Conservation (phyloP, 352 stramenopile species). For the Phytophthora vignae region DNA sequence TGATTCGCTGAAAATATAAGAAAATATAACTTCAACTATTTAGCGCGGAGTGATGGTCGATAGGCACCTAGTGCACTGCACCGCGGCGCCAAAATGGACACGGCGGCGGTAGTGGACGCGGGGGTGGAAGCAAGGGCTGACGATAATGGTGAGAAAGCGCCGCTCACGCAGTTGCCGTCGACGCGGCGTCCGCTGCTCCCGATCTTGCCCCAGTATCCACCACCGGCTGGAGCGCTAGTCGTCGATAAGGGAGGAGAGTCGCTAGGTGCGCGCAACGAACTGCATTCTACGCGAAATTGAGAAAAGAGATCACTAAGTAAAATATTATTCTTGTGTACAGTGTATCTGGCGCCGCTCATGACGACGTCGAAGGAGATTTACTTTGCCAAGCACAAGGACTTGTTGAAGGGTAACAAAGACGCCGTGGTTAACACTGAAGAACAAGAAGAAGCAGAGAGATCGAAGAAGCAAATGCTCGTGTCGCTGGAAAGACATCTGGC, state of each 20-base stretch:
- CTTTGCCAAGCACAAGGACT: slow-evolving; percentile 41
- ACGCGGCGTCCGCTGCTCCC: slow-evolving; percentile 23
- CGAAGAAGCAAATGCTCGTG: slow-evolving; percentile 21
- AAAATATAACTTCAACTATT: slow-evolving; percentile 40
- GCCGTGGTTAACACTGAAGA: slow-evolving; percentile 3
- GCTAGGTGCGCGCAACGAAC: slow-evolving; percentile 37
- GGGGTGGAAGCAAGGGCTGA: slow-evolving; percentile 4
- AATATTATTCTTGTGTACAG: slow-evolving; percentile 16
- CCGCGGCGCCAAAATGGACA: slow-evolving; percentile 7
- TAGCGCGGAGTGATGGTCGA: slow-evolving; percentile 27
- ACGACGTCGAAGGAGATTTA: slow-evolving; percentile 55
- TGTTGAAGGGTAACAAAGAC: slow-evolving; percentile 17
- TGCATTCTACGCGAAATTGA: not conserved
- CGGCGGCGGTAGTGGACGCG: not conserved
- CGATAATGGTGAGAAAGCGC: not conserved
- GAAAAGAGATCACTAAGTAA: not conserved
- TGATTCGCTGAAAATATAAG: slow-evolving; percentile 39
- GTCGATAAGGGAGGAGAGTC: slow-evolving; percentile 39
- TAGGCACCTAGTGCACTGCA: not conserved
- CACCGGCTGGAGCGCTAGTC: slow-evolving; percentile 28
- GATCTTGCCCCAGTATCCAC: slow-evolving; percentile 34
- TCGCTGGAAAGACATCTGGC: slow-evolving; percentile 27
- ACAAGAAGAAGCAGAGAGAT: slow-evolving; percentile 1
- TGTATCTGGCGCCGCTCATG: slow-evolving; percentile 49
- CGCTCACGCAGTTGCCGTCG: not conserved